These are phyloP conservation scores for Pisolithus sp. DNA, from an alignment of 768 basidiomycete species.

Conservation along the genomic window DNA sequence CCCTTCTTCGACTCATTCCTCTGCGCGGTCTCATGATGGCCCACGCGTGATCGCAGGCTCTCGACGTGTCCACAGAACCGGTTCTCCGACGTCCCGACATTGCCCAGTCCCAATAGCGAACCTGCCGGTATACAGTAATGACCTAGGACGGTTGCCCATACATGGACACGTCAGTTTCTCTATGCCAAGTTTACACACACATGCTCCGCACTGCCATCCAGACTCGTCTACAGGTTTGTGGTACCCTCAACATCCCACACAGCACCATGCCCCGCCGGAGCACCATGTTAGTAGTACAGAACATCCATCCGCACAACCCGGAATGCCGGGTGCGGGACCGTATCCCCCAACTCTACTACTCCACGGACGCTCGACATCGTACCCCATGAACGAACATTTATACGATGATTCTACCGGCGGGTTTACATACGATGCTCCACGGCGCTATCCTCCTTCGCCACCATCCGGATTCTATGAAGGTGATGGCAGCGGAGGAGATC, in stretches of 20 bases:
- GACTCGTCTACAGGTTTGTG: slow-evolving; percentile 12
- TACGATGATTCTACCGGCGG: not conserved
- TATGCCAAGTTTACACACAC: not conserved
- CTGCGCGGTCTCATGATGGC: slow-evolving; percentile 9
- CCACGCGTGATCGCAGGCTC: slow-evolving; percentile 29
- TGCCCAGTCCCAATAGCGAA: slow-evolving; percentile 14
- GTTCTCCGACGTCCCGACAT: slow-evolving; percentile 4
- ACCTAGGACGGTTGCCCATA: slow-evolving; percentile 50
- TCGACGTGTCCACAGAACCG: slow-evolving; percentile 28
- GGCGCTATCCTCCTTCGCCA: not conserved
- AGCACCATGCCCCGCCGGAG: not conserved
- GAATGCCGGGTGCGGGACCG: not conserved
- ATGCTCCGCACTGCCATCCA: not conserved
- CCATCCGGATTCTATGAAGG: not conserved
- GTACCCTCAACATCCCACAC: slow-evolving; percentile 9
- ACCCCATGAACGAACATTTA: not conserved
- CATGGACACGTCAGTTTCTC: slow-evolving; percentile 26
- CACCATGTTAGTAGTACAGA: not conserved
- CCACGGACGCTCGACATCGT: not conserved
- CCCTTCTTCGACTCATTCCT: not conserved
- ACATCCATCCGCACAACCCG: not conserved
- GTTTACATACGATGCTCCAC: not conserved
- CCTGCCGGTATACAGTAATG: slow-evolving; percentile 52
- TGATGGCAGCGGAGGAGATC: not conserved
- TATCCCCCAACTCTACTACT: not conserved